Conservation (phyloP, 805 yeast species). For the Brettanomyces bruxellensis region DNA sequence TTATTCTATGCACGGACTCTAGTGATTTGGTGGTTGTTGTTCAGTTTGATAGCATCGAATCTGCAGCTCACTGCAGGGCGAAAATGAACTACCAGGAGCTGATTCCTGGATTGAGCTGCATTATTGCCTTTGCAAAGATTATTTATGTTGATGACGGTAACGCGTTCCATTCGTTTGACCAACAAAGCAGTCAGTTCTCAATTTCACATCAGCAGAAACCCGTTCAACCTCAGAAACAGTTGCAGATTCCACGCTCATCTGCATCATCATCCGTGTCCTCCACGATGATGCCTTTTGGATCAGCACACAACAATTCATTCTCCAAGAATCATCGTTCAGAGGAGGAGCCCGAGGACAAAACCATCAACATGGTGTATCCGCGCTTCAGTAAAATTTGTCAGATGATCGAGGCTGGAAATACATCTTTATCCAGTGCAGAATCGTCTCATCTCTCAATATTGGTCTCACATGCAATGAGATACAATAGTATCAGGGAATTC, state of each 20-base stretch:
- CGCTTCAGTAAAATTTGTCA: slow-evolving; percentile 10
- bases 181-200: background rate
- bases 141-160: slow-evolving; percentile 9
- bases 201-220: background rate
- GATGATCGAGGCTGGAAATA: background rate
- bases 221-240: background rate
- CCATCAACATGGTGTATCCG: slow-evolving; percentile 14
- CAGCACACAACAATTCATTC: background rate
- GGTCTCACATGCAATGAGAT: slow-evolving; percentile 33
- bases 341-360: slow-evolving; percentile 7
- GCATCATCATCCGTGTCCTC: background rate
- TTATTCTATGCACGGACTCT: slow-evolving; percentile 34
- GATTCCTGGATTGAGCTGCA: slow-evolving; percentile 65
- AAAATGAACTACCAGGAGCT: slow-evolving; percentile 76
- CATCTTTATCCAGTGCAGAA: slow-evolving; percentile 2
- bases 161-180: background rate
- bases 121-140: slow-evolving; percentile 80
- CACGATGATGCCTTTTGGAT: background rate
- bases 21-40: slow-evolving; percentile 44
- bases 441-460: slow-evolving; percentile 33
- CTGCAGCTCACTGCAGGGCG: slow-evolving; percentile 73
- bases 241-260: background rate
- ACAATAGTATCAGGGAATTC: slow-evolving; percentile 34
- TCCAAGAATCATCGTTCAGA: background rate
- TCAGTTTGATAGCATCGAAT: slow-evolving; percentile 62